Evolutionary conservation across 2,329 filamentous ascomycete species (phyloP).

Genomic region (Emydomyces testavorans): DNA sequence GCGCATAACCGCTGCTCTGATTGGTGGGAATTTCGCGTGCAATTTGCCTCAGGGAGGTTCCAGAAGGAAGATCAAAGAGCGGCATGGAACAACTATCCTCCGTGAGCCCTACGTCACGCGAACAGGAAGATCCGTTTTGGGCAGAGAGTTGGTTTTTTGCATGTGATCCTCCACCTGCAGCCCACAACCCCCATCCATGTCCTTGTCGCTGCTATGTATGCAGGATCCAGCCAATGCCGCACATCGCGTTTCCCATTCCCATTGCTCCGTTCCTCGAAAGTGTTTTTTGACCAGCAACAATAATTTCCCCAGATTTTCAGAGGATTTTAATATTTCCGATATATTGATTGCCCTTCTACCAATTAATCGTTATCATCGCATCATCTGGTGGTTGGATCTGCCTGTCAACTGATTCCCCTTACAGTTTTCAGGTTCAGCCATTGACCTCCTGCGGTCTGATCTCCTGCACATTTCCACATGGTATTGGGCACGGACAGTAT

Average conservation of each 20-base stretch:
- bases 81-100: background rate
- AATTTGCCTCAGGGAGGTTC: constrained; percentile 4
- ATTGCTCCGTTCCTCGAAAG: constrained; percentile 9
- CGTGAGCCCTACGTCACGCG: constrained; percentile 10
- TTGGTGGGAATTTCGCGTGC: background rate
- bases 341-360: background rate
- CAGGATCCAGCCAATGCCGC: constrained; percentile 11
- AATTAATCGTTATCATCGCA: background rate
- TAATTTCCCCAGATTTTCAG: constrained; percentile 12
- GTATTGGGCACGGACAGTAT: background rate
- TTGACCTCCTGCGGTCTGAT: no score
- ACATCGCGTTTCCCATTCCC: background rate
- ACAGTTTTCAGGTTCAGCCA: no score
- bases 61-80: background rate
- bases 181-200: background rate
- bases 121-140: constrained; percentile 4
- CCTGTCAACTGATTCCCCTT: constrained; percentile 2
- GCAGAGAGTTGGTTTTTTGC: constrained; percentile 4
- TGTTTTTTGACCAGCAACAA: constrained; percentile 10
- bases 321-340: background rate
- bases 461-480: background rate
- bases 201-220: background rate
- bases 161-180: constrained; percentile 4
- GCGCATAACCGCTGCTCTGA: constrained; percentile 1
- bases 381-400: background rate